A percentile compares a stretch with the other conserved stretches of the same genome.
Conservation (phyloP, 331 rosid genomes). For the Malus hybrid region DNA sequence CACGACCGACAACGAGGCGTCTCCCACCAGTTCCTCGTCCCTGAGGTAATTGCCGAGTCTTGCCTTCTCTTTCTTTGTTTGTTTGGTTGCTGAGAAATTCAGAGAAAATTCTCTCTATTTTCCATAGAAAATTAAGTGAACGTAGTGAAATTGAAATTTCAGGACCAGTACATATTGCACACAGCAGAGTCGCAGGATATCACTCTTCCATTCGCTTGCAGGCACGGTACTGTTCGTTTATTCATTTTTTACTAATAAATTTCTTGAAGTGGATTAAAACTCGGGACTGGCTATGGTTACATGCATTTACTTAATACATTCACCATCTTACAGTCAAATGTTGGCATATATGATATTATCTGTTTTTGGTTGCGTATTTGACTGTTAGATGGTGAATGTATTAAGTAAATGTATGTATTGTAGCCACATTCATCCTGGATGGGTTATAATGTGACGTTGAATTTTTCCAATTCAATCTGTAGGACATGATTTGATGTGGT, state of each 20-base stretch:
- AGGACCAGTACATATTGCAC: constrained; percentile 93
- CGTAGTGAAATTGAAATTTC: constrained; percentile 15
- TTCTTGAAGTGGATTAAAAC: neutral
- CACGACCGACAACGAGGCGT: constrained; percentile 72
- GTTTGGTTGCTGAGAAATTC: neutral
- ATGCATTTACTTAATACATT: too few species aligned
- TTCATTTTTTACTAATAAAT: neutral
- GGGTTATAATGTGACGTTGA: neutral
- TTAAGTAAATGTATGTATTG: neutral
- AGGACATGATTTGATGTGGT: neutral
- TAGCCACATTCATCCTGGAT: neutral
- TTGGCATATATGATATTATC: neutral
- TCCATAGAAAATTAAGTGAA: neutral
- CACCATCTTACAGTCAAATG: too few species aligned
- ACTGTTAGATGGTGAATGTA: neutral
- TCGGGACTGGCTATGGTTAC: neutral
- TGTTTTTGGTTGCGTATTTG: neutral
- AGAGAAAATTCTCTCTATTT: neutral
- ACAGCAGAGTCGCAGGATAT: constrained; percentile 85
- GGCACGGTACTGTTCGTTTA: constrained; percentile 81
- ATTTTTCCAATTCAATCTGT: neutral
- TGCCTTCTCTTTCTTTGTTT: neutral
- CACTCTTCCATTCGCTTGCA: constrained; percentile 94
- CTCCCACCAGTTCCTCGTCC: constrained; percentile 82
- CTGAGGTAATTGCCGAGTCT: constrained; percentile 47